Base-by-base conservation (phyloP, 2,329 filamentous ascomycete genomes). In the Elsinoe perseae region DNA sequence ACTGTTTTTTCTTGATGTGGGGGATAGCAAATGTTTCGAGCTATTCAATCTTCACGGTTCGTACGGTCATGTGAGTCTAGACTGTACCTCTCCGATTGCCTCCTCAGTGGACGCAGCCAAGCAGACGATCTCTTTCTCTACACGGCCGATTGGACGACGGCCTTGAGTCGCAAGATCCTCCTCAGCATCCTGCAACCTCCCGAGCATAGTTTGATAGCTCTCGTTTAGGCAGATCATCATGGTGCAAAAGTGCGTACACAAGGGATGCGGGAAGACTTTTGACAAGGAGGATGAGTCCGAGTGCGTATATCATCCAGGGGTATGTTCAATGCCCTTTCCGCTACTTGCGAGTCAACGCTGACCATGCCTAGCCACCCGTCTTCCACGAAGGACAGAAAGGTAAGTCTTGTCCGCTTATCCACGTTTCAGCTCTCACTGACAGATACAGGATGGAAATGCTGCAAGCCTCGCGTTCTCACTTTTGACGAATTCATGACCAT, bases 381-480 rank as follows among this genome's bases (percentile, higher is more conserved):
- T 98, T 98, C 72, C 93, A 97, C 71, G 93, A 98, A 75, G 93
- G 93, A 60, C 92, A 96, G 75, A 97, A 98, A 84, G 93, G 92
- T 95, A 77, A 69, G 74, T 59, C 61, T 60, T 58, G 8, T 40
- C 38, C 21, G 21, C 21, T 32, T 32, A 28, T 56, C 16, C 18
- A 2, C 9, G 18, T 20, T 5, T n/a, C 4, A 1, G 8, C 12
- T 32, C 16, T 8, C 8, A 16, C 44, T 50, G 16, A 50, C 25
- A 32, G 18, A n/a, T 20, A 18, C 66, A 96, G 92, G 93, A 68
- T 97, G 93, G 92, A 95, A 95, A 77, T 98, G 93, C 78, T 98
- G 93, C 81, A 97, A 96, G 75, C 86, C 91, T 57, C 87, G 93
- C 67, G 90, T 97, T 65, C 79, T 98, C 65, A 96, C 90, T 58